phyloP scores from a whole-genome alignment of 2,329 filamentous ascomycete species.

The Colletotrichum aenigma region DNA sequence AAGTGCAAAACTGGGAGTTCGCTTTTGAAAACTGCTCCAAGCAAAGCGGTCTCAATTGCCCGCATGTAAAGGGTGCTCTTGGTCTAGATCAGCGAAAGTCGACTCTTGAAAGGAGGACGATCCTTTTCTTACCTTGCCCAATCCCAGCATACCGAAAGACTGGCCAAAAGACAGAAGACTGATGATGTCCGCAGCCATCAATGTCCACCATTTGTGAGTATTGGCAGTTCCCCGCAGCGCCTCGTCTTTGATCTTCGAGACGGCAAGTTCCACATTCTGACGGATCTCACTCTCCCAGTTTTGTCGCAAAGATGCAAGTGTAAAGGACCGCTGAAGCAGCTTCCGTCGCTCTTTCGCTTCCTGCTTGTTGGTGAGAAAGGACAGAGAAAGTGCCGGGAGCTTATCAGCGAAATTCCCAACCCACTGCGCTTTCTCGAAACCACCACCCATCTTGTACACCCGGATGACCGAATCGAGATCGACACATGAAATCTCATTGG shows the following conservation, averaged over 20 bases:
- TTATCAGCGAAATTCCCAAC: background rate
- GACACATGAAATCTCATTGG: background rate
- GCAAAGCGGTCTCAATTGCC: background rate
- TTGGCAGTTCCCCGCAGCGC: slow-evolving; percentile 42
- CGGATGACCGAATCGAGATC: background rate
- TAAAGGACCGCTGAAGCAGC: slow-evolving; percentile 44
- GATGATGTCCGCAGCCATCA: slow-evolving; percentile 59
- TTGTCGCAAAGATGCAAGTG: slow-evolving; percentile 35
- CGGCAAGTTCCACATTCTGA: slow-evolving; percentile 37
- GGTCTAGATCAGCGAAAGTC: slow-evolving; percentile 25
- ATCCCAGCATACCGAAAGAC: slow-evolving; percentile 55
- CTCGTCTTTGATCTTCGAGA: slow-evolving; percentile 49
- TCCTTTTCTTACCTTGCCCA: slow-evolving; percentile 41
- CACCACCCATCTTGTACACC: background rate
- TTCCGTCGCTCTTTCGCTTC: slow-evolving; percentile 28
- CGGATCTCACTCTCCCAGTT: slow-evolving; percentile 36
- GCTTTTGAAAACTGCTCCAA: background rate
- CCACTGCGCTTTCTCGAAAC: background rate
- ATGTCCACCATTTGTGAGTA: slow-evolving; percentile 57
- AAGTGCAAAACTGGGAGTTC: background rate
- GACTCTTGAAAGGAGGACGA: fast-evolving
- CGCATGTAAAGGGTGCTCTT: slow-evolving; percentile 23
- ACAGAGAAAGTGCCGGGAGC: background rate
- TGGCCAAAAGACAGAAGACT: slow-evolving; percentile 59
- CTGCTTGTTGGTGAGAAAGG: background rate